Percentiles rank a stretch among this genome's conserved stretches.
Evolutionary conservation across 495 filamentous ascomycete species (phyloP).

Genomic region (Pyrenula massariospora): DNA sequence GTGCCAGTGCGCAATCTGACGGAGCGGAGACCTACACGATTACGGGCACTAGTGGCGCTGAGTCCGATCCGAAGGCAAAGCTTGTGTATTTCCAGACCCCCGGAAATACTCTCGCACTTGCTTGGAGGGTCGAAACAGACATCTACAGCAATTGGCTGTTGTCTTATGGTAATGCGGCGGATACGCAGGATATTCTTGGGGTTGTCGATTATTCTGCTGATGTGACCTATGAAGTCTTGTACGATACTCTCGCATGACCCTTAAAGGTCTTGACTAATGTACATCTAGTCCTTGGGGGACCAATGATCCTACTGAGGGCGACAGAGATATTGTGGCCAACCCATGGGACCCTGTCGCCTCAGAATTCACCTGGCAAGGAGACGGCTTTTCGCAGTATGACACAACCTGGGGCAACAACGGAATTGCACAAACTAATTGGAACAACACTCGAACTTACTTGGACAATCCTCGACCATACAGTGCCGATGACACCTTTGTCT

Average conservation of each 20-base stretch:
- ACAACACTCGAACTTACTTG: conserved; percentile 16
- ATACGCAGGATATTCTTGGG: conserved; percentile 24
- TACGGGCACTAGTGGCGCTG: conserved; percentile 22
- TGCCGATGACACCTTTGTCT: conserved; percentile 23
- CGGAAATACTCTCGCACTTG: conserved; percentile 25
- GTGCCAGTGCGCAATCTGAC: conserved; percentile 19
- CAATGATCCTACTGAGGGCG: conserved; percentile 33
- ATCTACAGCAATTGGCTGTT: conserved; percentile 36
- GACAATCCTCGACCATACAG: conserved; percentile 27
- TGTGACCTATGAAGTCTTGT: conserved; percentile 31
- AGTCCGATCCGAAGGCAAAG: conserved; percentile 28
- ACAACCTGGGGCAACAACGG: conserved; percentile 37
- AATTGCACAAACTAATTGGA: conserved; percentile 32
- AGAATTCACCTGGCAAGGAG: conserved; percentile 26
- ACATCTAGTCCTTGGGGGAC: conserved; percentile 23
- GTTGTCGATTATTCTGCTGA: conserved; percentile 36
- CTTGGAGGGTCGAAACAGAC: conserved; percentile 39
- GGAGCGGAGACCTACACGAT: conserved; percentile 20
- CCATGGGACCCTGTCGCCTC: conserved; percentile 13
- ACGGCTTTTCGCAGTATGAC: conserved; percentile 24
- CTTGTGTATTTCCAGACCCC: conserved; percentile 31
- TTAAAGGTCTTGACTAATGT: neutral
- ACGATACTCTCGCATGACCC: neutral
- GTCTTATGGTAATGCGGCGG: conserved; percentile 32
- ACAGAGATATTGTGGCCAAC: conserved; percentile 19